Base-by-base conservation (phyloP, 179 eudicot genomes). In the Gypsophila paniculata region DNA sequence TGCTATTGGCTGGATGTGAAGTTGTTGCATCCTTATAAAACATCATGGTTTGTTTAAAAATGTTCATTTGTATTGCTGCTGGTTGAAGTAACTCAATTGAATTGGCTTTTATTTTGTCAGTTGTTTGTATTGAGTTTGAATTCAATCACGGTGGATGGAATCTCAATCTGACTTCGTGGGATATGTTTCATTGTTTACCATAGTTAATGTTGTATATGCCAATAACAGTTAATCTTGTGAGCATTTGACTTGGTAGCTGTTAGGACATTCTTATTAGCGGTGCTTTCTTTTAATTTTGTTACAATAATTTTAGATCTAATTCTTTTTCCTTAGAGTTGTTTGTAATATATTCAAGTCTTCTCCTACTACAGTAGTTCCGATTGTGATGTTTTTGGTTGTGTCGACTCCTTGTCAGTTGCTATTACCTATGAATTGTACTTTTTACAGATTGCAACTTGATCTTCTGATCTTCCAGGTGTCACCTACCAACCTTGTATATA, bases 401-500 rank as follows among this genome's bases (percentile, higher is more conserved):
- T 22, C 59, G 52, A 55, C 54, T 15, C 19, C 8, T 42, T 68
- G 67, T 64, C 25, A 39, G 49, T 68, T 69, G 34, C 34, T 29
- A 72, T 78, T 64, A 65, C 63, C 70, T 57, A 62, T 68, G 57
- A 46, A 57, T 65, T 14, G 21, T 65, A 57, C 34, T 22, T 32
- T 65, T 81, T 68, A 76, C 72, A 60, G 75, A 72, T 82, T 78
- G 68, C 76, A 51, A 81, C 61, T 61, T 85, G 51, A 79, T 75
- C 34, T 81, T 76, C 74, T 80, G 67, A 74, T 85, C 61, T 84
- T 85, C 62, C 87, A 95, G 99, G 91, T 95, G 97, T 77, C 99
- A 95, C 77, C 82, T 95, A 73, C 97, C 97, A 62, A 81, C 92
- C 77, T 82, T 95, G 75, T 95, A 90, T 78, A 95, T 95, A 63